A percentile compares a stretch with the other conserved stretches of the same genome.
These are phyloP conservation scores for Penicillium manginii DNA, from an alignment of 495 filamentous ascomycete genomes.

Conservation along the genomic window DNA sequence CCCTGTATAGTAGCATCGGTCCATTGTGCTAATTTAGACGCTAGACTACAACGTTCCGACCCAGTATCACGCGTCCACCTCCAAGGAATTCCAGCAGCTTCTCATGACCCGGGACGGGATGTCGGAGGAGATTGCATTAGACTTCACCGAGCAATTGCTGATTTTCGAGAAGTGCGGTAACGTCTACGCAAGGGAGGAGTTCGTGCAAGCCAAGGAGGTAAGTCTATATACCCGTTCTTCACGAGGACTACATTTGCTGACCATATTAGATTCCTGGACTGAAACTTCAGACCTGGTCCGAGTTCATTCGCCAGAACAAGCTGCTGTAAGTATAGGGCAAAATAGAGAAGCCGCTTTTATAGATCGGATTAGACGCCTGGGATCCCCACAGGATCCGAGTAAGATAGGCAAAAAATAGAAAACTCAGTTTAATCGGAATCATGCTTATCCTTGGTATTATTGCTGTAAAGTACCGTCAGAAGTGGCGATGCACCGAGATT, in stretches of 20 bases:
- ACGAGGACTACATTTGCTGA: background rate
- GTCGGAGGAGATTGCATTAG: conserved; percentile 17
- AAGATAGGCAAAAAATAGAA: no score
- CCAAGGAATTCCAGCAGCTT: conserved; percentile 16
- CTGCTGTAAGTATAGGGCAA: background rate
- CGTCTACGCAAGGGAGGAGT: conserved; percentile 14
- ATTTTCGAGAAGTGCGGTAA: conserved; percentile 22
- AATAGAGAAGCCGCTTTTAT: background rate
- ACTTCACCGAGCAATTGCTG: conserved; percentile 23
- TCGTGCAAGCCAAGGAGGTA: conserved; percentile 22
- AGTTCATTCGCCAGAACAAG: background rate
- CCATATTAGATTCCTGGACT: background rate
- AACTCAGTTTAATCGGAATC: no score
- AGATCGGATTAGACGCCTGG: no score
- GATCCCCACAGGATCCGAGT: no score
- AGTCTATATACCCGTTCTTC: conserved; percentile 1
- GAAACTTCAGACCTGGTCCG: background rate
- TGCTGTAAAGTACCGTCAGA: no score
- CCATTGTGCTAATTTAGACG: background rate
- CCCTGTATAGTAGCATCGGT: background rate
- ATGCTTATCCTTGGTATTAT: no score
- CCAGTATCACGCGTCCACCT: conserved; percentile 4
- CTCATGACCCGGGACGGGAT: conserved; percentile 15
- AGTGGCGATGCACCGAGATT: no score
- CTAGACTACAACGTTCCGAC: conserved; percentile 14